A percentile compares a stretch with the other conserved stretches of the same genome.
These are phyloP conservation scores for Aphanocladium album DNA, from an alignment of 2,329 filamentous ascomycete genomes.

Conservation along the genomic window DNA sequence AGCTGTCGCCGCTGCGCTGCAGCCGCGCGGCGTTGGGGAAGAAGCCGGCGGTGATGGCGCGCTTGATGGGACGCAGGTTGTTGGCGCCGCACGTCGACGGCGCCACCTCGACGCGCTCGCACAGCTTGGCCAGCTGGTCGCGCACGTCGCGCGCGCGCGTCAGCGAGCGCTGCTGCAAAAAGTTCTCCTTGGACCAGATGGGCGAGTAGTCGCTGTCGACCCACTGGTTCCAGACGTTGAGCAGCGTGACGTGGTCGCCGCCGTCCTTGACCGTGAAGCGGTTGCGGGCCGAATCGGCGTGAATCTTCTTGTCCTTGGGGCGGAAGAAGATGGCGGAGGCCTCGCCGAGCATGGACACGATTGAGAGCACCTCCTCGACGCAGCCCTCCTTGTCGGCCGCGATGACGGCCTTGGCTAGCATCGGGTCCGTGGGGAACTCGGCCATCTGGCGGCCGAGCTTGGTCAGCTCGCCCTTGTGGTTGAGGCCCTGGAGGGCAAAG, in stretches of 20 bases:
- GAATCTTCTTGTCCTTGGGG: conserved; percentile 94
- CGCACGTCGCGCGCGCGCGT: conserved; percentile 85
- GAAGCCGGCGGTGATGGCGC: conserved; percentile 85
- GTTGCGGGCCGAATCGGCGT: conserved; percentile 84
- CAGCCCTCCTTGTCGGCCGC: conserved; percentile 88
- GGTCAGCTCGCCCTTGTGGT: conserved; percentile 82
- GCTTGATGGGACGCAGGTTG: conserved; percentile 73
- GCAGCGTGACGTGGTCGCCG: conserved; percentile 80
- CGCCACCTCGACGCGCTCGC: conserved; percentile 84
- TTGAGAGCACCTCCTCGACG: conserved; percentile 84
- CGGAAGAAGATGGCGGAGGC: conserved; percentile 86
- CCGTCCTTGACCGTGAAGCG: conserved; percentile 88
- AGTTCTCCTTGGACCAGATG: conserved; percentile 89
- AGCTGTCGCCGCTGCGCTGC: conserved; percentile 77
- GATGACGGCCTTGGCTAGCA: conserved; percentile 84
- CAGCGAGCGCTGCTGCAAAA: conserved; percentile 84
- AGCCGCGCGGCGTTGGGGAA: conserved; percentile 88
- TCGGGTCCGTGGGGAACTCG: conserved; percentile 88
- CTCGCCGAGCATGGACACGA: conserved; percentile 92
- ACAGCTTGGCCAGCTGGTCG: conserved; percentile 86
- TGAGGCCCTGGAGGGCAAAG: conserved; percentile 84
- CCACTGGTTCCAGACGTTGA: conserved; percentile 96
- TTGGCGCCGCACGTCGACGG: conserved; percentile 60
- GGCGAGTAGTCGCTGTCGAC: conserved; percentile 84
- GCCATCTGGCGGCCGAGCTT: conserved; percentile 91